Percentiles rank a stretch among this genome's conserved stretches.
Conservation (phyloP, 345 rosid genomes). For the Gossypium longicalyx region DNA sequence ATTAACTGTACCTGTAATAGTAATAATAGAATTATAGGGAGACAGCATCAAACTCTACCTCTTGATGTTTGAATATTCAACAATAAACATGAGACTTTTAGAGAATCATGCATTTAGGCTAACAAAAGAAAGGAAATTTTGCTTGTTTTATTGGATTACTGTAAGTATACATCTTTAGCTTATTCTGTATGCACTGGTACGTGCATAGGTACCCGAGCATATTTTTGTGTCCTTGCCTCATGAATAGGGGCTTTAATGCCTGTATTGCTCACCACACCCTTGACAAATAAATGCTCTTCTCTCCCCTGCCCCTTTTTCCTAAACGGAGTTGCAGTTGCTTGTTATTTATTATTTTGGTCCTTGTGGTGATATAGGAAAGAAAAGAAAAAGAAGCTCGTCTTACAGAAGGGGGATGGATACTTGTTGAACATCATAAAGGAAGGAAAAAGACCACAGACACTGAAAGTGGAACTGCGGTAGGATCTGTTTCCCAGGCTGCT, state of each 20-base stretch:
- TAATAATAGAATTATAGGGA: not conserved
- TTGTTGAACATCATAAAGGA: conserved; percentile 89
- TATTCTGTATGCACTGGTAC: not conserved
- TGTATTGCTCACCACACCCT: not conserved
- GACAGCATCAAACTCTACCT: not conserved
- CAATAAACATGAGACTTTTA: not conserved
- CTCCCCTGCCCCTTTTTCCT: no score
- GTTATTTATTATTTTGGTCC: not conserved
- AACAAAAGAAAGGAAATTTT: not conserved
- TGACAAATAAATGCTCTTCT: not conserved
- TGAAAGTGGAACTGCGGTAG: conserved; percentile 74
- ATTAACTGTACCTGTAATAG: not conserved
- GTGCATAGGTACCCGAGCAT: not conserved
- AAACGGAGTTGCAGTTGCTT: not conserved
- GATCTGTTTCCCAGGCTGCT: conserved; percentile 72
- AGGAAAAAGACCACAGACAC: conserved; percentile 83
- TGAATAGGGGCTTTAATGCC: not conserved
- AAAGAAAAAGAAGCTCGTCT: conserved; percentile 74
- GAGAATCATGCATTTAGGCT: not conserved
- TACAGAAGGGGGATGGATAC: conserved; percentile 97
- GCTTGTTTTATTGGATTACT: not conserved
- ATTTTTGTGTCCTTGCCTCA: not conserved
- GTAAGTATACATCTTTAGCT: not conserved
- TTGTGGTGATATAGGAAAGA: conserved; percentile 51
- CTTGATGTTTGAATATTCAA: not conserved